These are phyloP conservation scores for Closterium sp. DNA, from an alignment of 139 green algal genomes.

Conservation along the genomic window DNA sequence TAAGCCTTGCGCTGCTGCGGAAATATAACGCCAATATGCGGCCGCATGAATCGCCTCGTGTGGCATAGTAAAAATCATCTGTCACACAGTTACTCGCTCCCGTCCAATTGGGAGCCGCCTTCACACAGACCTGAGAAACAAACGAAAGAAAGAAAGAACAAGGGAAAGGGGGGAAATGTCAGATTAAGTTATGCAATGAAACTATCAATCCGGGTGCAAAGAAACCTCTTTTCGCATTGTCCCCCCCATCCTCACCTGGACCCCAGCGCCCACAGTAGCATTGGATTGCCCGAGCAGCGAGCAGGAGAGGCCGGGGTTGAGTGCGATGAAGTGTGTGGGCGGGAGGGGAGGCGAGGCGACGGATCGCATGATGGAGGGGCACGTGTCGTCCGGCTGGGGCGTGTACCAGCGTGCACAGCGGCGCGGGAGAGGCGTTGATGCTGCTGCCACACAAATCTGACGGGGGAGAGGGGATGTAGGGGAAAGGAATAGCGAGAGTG, in stretches of 20 bases:
- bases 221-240: too few species aligned
- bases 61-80: background rate
- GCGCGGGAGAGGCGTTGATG: background rate
- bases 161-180: too few species aligned
- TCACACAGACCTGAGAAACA: background rate
- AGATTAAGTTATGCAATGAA: too few species aligned
- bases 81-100: background rate
- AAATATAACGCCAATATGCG: background rate
- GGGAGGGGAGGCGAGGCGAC: background rate
- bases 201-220: too few species aligned
- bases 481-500: background rate
- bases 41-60: background rate
- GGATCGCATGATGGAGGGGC: background rate
- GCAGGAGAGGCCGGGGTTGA: background rate
- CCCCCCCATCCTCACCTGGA: background rate
- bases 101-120: background rate
- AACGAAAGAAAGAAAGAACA: background rate
- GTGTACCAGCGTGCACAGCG: background rate
- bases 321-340: background rate
- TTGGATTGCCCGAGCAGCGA: background rate
- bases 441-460: background rate
- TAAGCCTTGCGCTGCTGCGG: background rate
- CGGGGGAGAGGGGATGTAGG: background rate
- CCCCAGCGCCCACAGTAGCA: too few species aligned
- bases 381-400: background rate